A percentile compares a stretch with the other conserved stretches of the same genome.
phyloP scores from a whole-genome alignment of 2,329 filamentous ascomycete species.

The Fusarium armeniacum region DNA sequence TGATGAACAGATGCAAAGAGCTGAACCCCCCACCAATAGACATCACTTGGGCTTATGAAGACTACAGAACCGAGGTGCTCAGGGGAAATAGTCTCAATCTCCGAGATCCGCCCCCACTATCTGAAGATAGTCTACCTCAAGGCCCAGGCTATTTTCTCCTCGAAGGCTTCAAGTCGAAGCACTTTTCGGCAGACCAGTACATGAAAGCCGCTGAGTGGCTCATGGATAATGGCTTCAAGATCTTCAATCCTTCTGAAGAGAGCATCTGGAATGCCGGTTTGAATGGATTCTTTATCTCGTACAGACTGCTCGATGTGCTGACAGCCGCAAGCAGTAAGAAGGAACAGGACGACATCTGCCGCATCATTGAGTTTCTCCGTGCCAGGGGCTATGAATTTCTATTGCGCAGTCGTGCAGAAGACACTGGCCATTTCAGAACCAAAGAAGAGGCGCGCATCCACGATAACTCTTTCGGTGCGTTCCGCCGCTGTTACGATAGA shows the following conservation, averaged over 20 bases:
- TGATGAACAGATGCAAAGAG: not conserved
- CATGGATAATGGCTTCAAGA: not conserved
- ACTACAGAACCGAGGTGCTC: not conserved
- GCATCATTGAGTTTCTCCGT: not conserved
- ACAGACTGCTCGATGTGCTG: not conserved
- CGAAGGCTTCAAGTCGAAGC: not conserved
- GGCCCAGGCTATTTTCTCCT: not conserved
- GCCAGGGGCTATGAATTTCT: not conserved
- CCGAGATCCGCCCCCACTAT: not conserved
- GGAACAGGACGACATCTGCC: not conserved
- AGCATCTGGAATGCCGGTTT: not conserved
- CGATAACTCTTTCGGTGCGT: not conserved
- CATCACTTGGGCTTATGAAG: not conserved
- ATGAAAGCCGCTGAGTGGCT: conserved; percentile 7
- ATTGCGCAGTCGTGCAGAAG: not conserved
- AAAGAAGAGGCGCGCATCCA: not conserved
- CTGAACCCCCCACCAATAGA: not conserved
- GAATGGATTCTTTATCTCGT: not conserved
- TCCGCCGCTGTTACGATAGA: not conserved
- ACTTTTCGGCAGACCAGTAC: conserved; percentile 1
- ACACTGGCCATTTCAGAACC: not conserved
- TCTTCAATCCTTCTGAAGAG: not conserved
- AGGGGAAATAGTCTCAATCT: not conserved
- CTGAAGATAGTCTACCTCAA: not conserved
- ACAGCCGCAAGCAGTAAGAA: not conserved